Conservation (phyloP, 108 stramenopile species). For the Fragilariopsis cylindrus region DNA sequence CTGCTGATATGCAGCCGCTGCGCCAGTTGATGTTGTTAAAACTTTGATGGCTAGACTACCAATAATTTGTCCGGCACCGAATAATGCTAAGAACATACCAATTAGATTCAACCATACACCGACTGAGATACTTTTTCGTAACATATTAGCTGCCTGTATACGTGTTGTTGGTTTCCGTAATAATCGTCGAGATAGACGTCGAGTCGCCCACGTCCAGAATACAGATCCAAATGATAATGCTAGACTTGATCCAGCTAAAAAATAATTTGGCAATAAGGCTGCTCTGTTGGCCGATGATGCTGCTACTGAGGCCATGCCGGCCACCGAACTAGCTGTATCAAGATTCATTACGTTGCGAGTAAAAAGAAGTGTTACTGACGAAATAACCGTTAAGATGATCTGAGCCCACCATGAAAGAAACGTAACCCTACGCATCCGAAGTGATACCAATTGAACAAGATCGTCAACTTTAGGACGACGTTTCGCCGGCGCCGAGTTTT, state of each 20-base stretch:
- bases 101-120: constrained; percentile 75
- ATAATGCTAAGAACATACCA: constrained; percentile 80
- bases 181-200: constrained; percentile 67
- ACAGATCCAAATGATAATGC: constrained; percentile 50
- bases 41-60: constrained; percentile 87
- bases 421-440: constrained; percentile 44
- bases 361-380: constrained; percentile 76
- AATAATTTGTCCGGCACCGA: constrained; percentile 90
- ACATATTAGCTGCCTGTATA: constrained; percentile 68
- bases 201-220: constrained; percentile 86
- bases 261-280: constrained; percentile 46
- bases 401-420: constrained; percentile 92
- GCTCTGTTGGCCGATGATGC: neutral
- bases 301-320: neutral
- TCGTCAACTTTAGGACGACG: constrained; percentile 24
- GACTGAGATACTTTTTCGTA: constrained; percentile 69
- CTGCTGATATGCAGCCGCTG: constrained; percentile 35
- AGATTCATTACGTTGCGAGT: constrained; percentile 60
- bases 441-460: constrained; percentile 35
- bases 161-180: constrained; percentile 40
- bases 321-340: constrained; percentile 6
- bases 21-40: constrained; percentile 40
- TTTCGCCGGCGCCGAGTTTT: neutral
- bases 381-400: constrained; percentile 74
- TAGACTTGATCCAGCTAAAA: constrained; percentile 68